Base-by-base conservation (phyloP, 2,329 filamentous ascomycete genomes). In the Fusarium torreyae region DNA sequence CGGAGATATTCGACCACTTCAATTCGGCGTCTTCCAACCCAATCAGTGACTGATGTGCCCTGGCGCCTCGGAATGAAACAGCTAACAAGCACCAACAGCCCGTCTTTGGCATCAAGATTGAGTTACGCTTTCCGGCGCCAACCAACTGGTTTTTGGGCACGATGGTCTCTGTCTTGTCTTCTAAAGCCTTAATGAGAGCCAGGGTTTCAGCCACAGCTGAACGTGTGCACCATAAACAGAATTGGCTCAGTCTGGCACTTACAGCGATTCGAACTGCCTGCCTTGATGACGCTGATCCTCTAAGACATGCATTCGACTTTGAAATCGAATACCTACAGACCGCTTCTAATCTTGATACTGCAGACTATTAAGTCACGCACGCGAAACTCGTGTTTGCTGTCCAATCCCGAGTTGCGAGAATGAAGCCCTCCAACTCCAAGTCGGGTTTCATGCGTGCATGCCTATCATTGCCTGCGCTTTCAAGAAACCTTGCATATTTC, bases 181-280 rank as follows among this genome's bases (percentile, higher is more conserved):
- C 26, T 18, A 14, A 38, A 48, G 40, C 40, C 46, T 40, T 18
- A 57, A 26, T n/a, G 26, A 38, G 33, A 31, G 33, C 22, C 22
- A 58, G 36, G 31, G 51, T 58, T 57, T 67, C 64, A 68, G 64
- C 63, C 63, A 67, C 63, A 67, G 63, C 53, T 54, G 62, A 48
- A 48, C 31, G n/a, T 44, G 31, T 24, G 18, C 65, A 66, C 34
- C 53, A 33, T 60, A 49, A 44, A 18, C 36, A 33, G 46, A 31
- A 48, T 48, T 53, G 45, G 46, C 62, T 60, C 42, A 44, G 46
- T 51, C 17, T 54, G 18, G 36, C 50, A 42, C 13, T 48, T 36
- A 31, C 24, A 26, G 18, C 45, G 52, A 58, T 24, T 66, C 39
- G 43, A 46, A 22, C 52, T 57, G 33, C 28, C 33, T 58, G 31